These are phyloP conservation scores for Xylariaceae sp. DNA, from an alignment of 2,329 filamentous ascomycete genomes.

Conservation along the genomic window DNA sequence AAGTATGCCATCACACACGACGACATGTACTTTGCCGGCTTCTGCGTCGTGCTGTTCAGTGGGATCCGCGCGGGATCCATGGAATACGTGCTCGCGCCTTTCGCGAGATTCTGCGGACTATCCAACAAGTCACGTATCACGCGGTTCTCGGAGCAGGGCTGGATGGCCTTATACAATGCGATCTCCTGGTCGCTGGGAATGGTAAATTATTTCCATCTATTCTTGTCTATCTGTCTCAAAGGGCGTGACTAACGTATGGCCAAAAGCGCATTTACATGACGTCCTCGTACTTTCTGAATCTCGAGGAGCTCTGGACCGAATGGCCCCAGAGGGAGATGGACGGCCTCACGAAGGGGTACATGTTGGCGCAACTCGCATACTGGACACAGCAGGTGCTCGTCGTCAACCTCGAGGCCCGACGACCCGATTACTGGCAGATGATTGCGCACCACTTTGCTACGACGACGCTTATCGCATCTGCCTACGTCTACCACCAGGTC, in stretches of 20 bases:
- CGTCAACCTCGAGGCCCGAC: slow-evolving; percentile 84
- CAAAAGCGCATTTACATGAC: slow-evolving; percentile 68
- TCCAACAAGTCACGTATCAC: slow-evolving; percentile 66
- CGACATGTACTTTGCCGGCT: slow-evolving; percentile 68
- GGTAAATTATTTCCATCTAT: slow-evolving; percentile 42
- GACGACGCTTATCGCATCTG: slow-evolving; percentile 67
- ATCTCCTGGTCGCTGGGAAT: slow-evolving; percentile 78
- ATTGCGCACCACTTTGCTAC: slow-evolving; percentile 89
- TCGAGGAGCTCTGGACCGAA: slow-evolving; percentile 71
- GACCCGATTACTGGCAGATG: slow-evolving; percentile 96
- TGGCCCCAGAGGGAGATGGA: slow-evolving; percentile 75
- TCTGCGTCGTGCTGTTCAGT: slow-evolving; percentile 77
- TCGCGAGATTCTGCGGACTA: slow-evolving; percentile 66
- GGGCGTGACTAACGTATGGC: too few relatives aligned
- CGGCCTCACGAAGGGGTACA: slow-evolving; percentile 77
- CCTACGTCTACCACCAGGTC: slow-evolving; percentile 79
- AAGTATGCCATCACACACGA: slow-evolving; percentile 71
- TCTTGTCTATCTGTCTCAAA: not conserved
- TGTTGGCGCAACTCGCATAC: slow-evolving; percentile 84
- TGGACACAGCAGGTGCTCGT: slow-evolving; percentile 91
- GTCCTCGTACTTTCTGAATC: slow-evolving; percentile 71
- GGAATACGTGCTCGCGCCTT: slow-evolving; percentile 78
- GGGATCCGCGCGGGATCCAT: slow-evolving; percentile 76
- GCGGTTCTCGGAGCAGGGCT: slow-evolving; percentile 88
- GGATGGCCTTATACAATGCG: slow-evolving; percentile 77